Base-by-base conservation (phyloP, 2,329 filamentous ascomycete species). In the Ambrosiella cleistominuta region DNA sequence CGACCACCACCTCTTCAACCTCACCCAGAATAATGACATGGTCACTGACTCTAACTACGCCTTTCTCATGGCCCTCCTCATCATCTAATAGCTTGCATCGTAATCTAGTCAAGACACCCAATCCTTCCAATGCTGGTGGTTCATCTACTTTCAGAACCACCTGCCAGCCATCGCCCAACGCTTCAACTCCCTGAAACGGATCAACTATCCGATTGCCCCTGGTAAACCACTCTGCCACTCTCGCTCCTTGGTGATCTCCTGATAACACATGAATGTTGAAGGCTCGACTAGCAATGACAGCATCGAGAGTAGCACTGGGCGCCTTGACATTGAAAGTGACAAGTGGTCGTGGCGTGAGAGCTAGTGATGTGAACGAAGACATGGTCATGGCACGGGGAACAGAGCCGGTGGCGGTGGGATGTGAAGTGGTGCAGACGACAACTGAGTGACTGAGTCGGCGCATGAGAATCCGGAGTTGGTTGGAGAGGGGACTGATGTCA, bases 241-340 rank as follows among this genome's bases (percentile, higher is more conserved):
- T 65, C 5, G 74, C 77, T 9, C 78, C 79, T 1, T 66, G 63
- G 4, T 66, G 67, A 44, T 76, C 72, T 4, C 72, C 75, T 0
- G 71, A 67, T 0, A 81, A 71, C 5, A 81, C 65, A 61, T 82
- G 79, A 12, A 81, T 71, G 59, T 80, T 80, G 65, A 81, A 81
- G 12, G 63, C 64, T 0, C 71, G 63, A 49, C 69, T 73, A 12
- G 64, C 66, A 13, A 65, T 61, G 19, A 82, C 71, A 7, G 78
- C 77, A 59, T 76, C 71, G 27, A 78, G 69, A 11, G 78, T 81
- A 11, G 75, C 72, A 65, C 76, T 80, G 17, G 78, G 78, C 36
- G 74, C 71, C 27, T 72, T 72, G 54, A 81, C 71, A 67, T 81
- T 81, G 70, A 82, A 81, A 0, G 73, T 75, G 6, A 82, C 67